Percentiles rank a stretch among this genome's conserved stretches.
Conservation (phyloP, 192 early-diverging fungal species). For the Coemansia sp. region DNA sequence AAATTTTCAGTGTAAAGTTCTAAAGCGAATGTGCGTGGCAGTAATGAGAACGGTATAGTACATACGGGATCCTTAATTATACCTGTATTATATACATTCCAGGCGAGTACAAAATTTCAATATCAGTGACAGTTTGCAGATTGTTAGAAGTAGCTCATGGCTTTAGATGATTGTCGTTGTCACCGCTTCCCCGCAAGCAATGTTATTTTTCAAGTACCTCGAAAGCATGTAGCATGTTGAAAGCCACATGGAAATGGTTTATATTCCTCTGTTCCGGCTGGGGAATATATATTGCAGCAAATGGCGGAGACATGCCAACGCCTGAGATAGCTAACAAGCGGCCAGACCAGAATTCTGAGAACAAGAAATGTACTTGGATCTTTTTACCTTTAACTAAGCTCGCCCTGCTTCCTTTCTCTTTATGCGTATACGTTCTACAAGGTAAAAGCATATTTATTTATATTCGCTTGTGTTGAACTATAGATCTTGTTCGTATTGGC, state of each 20-base stretch:
- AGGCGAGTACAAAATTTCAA: background rate
- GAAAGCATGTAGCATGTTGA: no score
- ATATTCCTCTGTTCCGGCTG: no score
- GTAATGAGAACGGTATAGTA: background rate
- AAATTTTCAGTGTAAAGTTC: no score
- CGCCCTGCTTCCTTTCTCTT: background rate
- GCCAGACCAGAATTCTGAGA: background rate
- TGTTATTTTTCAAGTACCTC: background rate
- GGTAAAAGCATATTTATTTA: background rate
- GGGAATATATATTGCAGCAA: no score
- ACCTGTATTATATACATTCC: background rate
- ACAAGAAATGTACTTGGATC: background rate
- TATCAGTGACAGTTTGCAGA: background rate
- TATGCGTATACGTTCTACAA: background rate
- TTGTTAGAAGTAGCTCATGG: background rate
- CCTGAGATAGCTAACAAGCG: background rate
- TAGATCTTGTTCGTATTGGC: background rate
- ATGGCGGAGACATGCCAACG: no score
- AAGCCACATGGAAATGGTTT: no score
- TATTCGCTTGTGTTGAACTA: background rate
- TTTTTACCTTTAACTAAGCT: background rate
- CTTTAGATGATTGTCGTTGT: background rate
- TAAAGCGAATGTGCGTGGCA: background rate
- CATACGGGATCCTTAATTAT: background rate
- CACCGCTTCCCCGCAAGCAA: background rate